phyloP scores from a whole-genome alignment of 768 basidiomycete genomes.

The Mycena polygramma region DNA sequence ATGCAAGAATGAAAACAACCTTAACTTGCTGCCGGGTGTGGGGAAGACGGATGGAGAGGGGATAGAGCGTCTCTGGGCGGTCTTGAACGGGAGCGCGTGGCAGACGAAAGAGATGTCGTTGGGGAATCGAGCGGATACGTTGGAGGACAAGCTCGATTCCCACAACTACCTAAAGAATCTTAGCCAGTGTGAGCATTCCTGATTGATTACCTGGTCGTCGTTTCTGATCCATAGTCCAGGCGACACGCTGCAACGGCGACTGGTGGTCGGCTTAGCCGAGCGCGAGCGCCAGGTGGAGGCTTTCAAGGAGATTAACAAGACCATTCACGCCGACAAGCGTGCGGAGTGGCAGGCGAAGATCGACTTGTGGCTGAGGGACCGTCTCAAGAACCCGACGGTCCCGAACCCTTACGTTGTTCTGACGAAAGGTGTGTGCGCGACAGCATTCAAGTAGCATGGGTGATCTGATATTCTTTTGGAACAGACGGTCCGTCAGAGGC shows the following conservation, averaged over 20 bases:
- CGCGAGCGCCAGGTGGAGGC: background rate
- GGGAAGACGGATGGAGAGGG: slow-evolving; percentile 31
- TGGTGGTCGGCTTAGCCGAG: background rate
- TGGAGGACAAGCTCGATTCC: background rate
- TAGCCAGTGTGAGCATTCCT: background rate
- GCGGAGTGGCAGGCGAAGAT: background rate
- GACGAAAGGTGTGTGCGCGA: background rate
- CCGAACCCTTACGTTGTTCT: background rate
- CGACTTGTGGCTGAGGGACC: background rate
- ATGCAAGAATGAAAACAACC: slow-evolving; percentile 23
- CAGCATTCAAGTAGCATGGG: no score
- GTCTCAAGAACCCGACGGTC: no score
- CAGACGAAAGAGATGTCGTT: slow-evolving; percentile 11
- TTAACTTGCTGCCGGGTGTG: slow-evolving; percentile 31
- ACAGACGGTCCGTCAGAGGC: background rate
- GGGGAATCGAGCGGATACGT: background rate
- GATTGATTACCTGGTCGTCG: no score
- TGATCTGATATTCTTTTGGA: background rate
- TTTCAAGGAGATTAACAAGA: background rate
- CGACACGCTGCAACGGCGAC: background rate
- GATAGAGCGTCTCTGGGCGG: slow-evolving; percentile 46
- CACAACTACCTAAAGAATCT: background rate
- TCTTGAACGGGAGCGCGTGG: slow-evolving; percentile 37
- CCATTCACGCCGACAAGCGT: background rate
- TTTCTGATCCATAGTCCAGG: background rate